Percentiles rank a stretch among this genome's conserved stretches.
Evolutionary conservation across 2,329 filamentous ascomycete genomes (phyloP).

Genomic region (Diplocarpon mali): DNA sequence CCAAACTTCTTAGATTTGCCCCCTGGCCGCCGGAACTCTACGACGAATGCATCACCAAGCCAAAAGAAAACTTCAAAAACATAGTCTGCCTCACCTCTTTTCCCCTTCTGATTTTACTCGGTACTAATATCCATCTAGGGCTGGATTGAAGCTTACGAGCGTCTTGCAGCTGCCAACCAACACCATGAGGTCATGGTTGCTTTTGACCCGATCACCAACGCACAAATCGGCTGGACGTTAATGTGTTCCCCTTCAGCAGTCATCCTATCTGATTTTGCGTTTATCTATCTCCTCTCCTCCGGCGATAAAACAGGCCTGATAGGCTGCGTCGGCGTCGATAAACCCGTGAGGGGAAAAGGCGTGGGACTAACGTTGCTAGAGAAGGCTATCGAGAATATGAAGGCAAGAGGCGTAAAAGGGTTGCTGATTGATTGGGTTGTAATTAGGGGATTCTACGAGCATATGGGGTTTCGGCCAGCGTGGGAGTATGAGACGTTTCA

Average conservation of each 20-base stretch:
- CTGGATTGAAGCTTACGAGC: conserved; percentile 32
- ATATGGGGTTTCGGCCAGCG: conserved; percentile 31
- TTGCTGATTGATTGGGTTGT: conserved; percentile 35
- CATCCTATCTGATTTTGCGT: conserved; percentile 30
- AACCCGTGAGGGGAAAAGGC: conserved; percentile 28
- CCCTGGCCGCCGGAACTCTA: conserved; percentile 29
- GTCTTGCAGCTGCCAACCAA: conserved; percentile 27
- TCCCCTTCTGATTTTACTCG: neutral
- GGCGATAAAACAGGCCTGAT: conserved; percentile 33
- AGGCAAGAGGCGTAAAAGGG: conserved; percentile 30
- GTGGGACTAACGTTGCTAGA: conserved; percentile 33
- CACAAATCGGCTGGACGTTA: conserved; percentile 35
- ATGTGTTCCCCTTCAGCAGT: conserved; percentile 30
- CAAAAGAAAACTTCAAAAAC: conserved; percentile 30
- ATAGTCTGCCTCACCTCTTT: conserved; percentile 19
- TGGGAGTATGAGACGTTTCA: conserved; percentile 29
- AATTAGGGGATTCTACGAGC: conserved; percentile 34
- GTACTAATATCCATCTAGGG: too few species aligned
- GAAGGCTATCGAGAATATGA: conserved; percentile 34
- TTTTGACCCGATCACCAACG: conserved; percentile 27
- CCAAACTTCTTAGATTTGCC: conserved; percentile 29
- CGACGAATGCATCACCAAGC: conserved; percentile 30
- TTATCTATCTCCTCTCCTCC: conserved; percentile 28
- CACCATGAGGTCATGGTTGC: conserved; percentile 33
- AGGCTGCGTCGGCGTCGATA: conserved; percentile 34